Evolutionary conservation across 164 flowering plant species (phyloP).

Genomic region (Sedum album): DNA sequence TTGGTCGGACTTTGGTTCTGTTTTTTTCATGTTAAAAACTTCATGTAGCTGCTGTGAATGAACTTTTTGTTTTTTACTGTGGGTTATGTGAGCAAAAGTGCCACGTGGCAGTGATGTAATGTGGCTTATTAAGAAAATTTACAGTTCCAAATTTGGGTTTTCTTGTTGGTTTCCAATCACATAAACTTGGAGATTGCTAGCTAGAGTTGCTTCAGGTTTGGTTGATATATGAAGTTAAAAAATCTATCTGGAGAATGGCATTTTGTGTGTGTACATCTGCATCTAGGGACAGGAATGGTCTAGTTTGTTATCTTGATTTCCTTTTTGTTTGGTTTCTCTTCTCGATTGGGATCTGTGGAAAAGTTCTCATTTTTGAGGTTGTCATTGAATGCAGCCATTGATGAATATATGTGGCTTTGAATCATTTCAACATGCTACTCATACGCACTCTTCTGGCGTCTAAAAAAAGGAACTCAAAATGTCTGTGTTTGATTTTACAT

Average conservation of each 20-base stretch:
- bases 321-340: not conserved
- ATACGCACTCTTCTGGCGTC: not conserved
- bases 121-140: not conserved
- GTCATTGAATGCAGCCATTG: slow-evolving; percentile 3
- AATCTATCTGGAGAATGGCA: not conserved
- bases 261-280: not conserved
- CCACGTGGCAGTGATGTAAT: not conserved
- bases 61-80: not conserved
- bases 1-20: no score
- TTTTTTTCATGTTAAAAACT: slow-evolving; percentile 4
- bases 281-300: slow-evolving; percentile 1
- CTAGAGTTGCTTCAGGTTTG: not conserved
- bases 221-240: not conserved
- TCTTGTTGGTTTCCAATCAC: not conserved
- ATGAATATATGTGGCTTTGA: slow-evolving; percentile 3
- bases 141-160: not conserved
- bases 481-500: no score
- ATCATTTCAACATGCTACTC: not conserved
- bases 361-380: slow-evolving; percentile 1
- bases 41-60: not conserved
- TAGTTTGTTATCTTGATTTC: slow-evolving; percentile 1
- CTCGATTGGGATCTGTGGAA: slow-evolving; percentile 1
- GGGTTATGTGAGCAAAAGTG: no score
- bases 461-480: not conserved
- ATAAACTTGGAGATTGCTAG: no score